Conservation (phyloP, 1,284 basidiomycete species). For the Ganoderma multipileum region DNA sequence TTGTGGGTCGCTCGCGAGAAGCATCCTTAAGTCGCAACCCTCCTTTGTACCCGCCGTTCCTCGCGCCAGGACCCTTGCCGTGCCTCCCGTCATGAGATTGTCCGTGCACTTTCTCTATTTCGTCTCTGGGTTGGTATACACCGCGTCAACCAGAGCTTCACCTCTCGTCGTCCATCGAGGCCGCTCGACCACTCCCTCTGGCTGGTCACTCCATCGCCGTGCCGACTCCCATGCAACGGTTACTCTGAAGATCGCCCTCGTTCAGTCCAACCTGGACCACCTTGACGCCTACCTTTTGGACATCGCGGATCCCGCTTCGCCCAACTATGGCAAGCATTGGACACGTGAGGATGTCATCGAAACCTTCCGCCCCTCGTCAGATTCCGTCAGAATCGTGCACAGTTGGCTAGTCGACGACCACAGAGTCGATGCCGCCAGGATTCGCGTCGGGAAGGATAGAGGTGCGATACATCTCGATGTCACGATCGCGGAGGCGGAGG, state of each 20-base stretch:
- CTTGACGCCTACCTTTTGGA: conserved; percentile 49
- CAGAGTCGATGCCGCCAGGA: conserved; percentile 39
- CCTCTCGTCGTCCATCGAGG: conserved; percentile 1
- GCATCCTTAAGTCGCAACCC: neutral
- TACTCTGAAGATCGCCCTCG: conserved; percentile 51
- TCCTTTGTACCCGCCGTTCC: neutral
- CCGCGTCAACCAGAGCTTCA: neutral
- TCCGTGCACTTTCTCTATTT: neutral
- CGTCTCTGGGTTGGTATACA: neutral
- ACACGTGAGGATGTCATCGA: conserved; percentile 41
- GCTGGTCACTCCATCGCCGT: conserved; percentile 33
- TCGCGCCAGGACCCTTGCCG: neutral
- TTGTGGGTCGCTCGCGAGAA: neutral
- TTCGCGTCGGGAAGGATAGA: conserved; percentile 36
- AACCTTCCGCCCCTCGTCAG: conserved; percentile 50
- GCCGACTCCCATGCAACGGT: conserved; percentile 36
- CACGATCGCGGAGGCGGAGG: conserved; percentile 52
- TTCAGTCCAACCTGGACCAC: conserved; percentile 49
- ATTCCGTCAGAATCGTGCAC: conserved; percentile 48
- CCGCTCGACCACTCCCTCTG: neutral
- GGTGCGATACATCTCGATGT: conserved; percentile 52
- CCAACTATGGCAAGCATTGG: conserved; percentile 53
- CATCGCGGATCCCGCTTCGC: conserved; percentile 51
- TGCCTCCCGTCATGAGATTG: neutral
- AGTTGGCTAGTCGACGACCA: conserved; percentile 45